Conservation (phyloP, 2,329 filamentous ascomycete species). For the Juglanconis juglandina region DNA sequence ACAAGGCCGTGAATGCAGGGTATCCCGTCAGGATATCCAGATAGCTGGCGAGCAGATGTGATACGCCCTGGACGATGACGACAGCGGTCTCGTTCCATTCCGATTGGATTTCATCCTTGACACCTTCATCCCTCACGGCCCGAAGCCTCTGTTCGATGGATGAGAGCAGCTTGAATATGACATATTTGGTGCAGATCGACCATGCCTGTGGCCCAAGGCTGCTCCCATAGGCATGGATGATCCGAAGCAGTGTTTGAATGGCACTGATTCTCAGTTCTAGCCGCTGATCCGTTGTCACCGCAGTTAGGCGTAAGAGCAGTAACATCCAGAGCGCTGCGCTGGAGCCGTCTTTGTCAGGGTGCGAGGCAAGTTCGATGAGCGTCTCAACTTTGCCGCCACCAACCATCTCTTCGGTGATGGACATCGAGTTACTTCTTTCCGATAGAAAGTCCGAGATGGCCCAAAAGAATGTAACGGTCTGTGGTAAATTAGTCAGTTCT, state of each 20-base stretch:
- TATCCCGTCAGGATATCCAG: constrained; percentile 68
- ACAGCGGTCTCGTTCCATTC: constrained; percentile 75
- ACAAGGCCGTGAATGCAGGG: constrained; percentile 66
- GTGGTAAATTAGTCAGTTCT: background rate
- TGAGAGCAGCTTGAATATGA: constrained; percentile 74
- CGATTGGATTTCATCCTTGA: constrained; percentile 41
- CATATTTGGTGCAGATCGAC: constrained; percentile 76
- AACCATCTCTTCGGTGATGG: constrained; percentile 56
- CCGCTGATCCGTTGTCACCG: constrained; percentile 67
- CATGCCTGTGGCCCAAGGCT: constrained; percentile 74
- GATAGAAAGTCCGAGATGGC: constrained; percentile 86
- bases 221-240: constrained; percentile 88
- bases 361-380: constrained; percentile 55
- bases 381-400: constrained; percentile 53
- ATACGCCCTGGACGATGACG: constrained; percentile 69
- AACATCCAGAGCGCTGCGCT: constrained; percentile 76
- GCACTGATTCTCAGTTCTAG: constrained; percentile 80
- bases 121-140: constrained; percentile 32
- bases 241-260: constrained; percentile 84
- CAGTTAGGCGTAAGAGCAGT: constrained; percentile 66
- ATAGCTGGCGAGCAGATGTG: constrained; percentile 71
- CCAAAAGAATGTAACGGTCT: constrained; percentile 91
- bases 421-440: constrained; percentile 53
- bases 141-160: constrained; percentile 61
- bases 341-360: constrained; percentile 57